Evolutionary conservation across 495 filamentous ascomycete species (phyloP).

Genomic region (Tuber magnatum): DNA sequence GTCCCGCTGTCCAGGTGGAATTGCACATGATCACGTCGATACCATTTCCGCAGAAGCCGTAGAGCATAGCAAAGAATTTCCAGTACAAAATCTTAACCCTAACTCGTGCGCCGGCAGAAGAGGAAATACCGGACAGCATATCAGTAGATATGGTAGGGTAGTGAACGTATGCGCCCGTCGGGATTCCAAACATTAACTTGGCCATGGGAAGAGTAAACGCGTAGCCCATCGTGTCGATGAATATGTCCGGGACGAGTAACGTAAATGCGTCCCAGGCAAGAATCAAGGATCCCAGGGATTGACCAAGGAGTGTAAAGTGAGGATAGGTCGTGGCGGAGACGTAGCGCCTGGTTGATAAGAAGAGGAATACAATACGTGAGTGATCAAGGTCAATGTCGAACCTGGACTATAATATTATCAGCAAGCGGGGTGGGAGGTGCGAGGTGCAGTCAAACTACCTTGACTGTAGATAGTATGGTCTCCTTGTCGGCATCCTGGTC

Average conservation of each 20-base stretch:
- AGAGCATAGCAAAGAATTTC: slow-evolving; percentile 71
- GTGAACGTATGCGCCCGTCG: slow-evolving; percentile 90
- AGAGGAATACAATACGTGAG: slow-evolving; percentile 76
- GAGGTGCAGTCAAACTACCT: slow-evolving; percentile 46
- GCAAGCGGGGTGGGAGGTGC: slow-evolving; percentile 7
- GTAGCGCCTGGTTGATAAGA: slow-evolving; percentile 77
- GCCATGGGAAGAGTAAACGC: slow-evolving; percentile 77
- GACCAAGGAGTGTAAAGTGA: slow-evolving; percentile 87
- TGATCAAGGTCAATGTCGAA: slow-evolving; percentile 90
- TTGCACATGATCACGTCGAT: slow-evolving; percentile 96
- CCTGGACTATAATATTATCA: slow-evolving; percentile 51
- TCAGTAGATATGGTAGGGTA: slow-evolving; percentile 98
- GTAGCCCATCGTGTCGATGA: slow-evolving; percentile 97
- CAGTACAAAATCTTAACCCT: slow-evolving; percentile 82
- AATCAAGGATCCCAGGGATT: slow-evolving; percentile 77
- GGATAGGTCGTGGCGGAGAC: slow-evolving; percentile 79
- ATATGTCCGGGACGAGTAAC: slow-evolving; percentile 83
- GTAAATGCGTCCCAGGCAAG: slow-evolving; percentile 91
- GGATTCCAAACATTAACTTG: slow-evolving; percentile 78
- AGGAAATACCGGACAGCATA: slow-evolving; percentile 80
- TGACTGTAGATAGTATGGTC: slow-evolving; percentile 67
- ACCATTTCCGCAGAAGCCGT: slow-evolving; percentile 68
- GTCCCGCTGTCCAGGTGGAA: slow-evolving; percentile 82
- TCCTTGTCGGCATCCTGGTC: slow-evolving; percentile 80
- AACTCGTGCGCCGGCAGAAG: slow-evolving; percentile 41